Evolutionary conservation across 2,329 filamentous ascomycete species (phyloP), one percentile per base, ranked within the genome.

Genomic region (Penicillium sp.): DNA sequence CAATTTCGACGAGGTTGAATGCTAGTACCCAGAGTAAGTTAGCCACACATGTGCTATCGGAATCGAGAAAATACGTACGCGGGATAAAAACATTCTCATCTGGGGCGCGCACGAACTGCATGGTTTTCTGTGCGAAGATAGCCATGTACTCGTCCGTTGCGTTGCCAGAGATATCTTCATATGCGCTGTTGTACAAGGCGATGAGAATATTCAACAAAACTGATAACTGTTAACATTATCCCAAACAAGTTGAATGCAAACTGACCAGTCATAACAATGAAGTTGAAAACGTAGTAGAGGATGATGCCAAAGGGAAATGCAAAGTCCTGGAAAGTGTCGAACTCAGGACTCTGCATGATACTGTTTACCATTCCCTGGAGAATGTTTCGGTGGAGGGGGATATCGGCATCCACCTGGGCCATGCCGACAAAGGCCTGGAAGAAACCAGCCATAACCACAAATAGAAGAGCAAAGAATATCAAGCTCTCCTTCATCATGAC

Each of bases 61-160:
- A 16, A 41, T n/a, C 13, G 16, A n/a, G 4, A 6, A 33, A 52
- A 19, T 19, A 68, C 75, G 64, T 68, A 79, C 77, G 94, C 0
- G 94, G 87, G 68, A 99, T 96, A 76, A 94, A 99, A 54, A 99
- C 94, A 66, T 99, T 99, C 74, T 99, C 94, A 67, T 99, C 94
- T 0, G 94, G 94, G 0, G 94, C 94, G 48, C 94, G 90, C 19
- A 97, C 91, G 68, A 97, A 99, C 68, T 96, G 92, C 83, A 97
- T 91, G 0, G 94, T 97, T 76, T 96, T 96, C 65, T 95, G 90
- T 0, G 91, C 84, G 75, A 96, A 97, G 4, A 97, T 84, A 0
- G 92, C 93, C 72, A 99, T 87, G 75, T 92, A 99, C 74, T 99
- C 94, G 73, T 99, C 94, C 63, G 91, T 89, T 5, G 94, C 92